Evolutionary conservation across 495 filamentous ascomycete genomes (phyloP), one percentile per base, ranked within the genome.

Genomic region (Penicillium lividum): DNA sequence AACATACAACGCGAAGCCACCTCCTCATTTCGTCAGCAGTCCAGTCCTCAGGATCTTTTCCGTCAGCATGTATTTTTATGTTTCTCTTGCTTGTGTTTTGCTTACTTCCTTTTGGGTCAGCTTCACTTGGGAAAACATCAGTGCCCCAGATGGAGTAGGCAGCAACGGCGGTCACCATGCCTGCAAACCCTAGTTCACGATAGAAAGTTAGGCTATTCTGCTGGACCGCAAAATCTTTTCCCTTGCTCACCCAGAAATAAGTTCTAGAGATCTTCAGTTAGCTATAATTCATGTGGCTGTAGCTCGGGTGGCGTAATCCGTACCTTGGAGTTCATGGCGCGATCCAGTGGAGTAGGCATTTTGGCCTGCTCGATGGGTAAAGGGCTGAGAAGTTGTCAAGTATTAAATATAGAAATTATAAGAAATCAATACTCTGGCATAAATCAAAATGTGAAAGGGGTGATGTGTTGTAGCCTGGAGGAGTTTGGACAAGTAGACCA

Each of bases 61-160:
- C 4, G 49, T 70, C 45, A 69, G 59, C 31, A 51, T 22, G 47
- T 50, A 27, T 25, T 55, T 50, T 28, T 34, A 42, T 15, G 22
- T 25, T 15, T 33, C 9, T 25, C 3, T 15, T 49, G 29, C 22
- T 29, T 16, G 25, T 36, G 16, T 29, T 15, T 40, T 40, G 57
- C 75, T 60, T 72, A 86, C 87, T 81, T 66, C 92, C 92, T 51
- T 74, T 87, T n/a, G 92, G 92, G 70, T 95, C 92, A 28, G 72
- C 59, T 52, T 85, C 73, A 0, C 77, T 63, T 1, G 91, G 91
- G 60, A 96, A 92, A 61, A 96, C 81, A 57, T 91, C 90, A 28
- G 83, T 81, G 51, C 89, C 89, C 87, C 88, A 91, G 58, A 96
- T 95, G 3, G 87, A 81, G 86, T 87, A 96, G 16, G 82, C 88